Percentiles rank a stretch among this genome's conserved stretches.
These are phyloP conservation scores for Cytidiella melzeri DNA, from an alignment of 768 basidiomycete genomes.

Conservation along the genomic window DNA sequence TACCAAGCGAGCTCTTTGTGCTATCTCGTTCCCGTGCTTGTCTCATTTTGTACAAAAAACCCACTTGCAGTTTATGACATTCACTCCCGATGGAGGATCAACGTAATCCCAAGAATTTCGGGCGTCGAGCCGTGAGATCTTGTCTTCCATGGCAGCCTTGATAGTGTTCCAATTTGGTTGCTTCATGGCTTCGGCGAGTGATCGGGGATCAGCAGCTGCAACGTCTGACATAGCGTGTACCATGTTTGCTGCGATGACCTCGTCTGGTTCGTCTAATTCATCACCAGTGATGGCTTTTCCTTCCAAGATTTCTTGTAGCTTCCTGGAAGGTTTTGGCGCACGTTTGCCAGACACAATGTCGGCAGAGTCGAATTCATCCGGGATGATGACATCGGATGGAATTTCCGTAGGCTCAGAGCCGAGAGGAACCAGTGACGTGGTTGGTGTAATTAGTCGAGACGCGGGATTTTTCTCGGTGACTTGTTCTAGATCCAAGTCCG, in stretches of 20 bases:
- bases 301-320: too few relatives aligned
- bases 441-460: too few relatives aligned
- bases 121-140: neutral
- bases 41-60: slow-evolving; percentile 1
- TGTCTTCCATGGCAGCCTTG: neutral
- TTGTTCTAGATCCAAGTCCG: neutral
- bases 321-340: too few relatives aligned
- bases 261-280: neutral
- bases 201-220: too few relatives aligned
- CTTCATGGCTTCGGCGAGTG: too few relatives aligned
- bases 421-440: too few relatives aligned
- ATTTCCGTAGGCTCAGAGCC: too few relatives aligned
- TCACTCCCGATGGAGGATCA: neutral
- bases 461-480: too few relatives aligned
- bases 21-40: neutral
- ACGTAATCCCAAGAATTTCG: slow-evolving; percentile 3
- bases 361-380: too few relatives aligned
- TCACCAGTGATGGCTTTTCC: neutral
- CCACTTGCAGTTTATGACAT: slow-evolving; percentile 1
- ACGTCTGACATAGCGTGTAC: neutral
- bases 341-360: too few relatives aligned
- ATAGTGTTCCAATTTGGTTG: neutral
- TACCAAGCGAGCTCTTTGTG: neutral
- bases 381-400: too few relatives aligned
- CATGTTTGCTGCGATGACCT: neutral